phyloP scores from a whole-genome alignment of 495 filamentous ascomycete species.

The Neurospora intermedia region DNA sequence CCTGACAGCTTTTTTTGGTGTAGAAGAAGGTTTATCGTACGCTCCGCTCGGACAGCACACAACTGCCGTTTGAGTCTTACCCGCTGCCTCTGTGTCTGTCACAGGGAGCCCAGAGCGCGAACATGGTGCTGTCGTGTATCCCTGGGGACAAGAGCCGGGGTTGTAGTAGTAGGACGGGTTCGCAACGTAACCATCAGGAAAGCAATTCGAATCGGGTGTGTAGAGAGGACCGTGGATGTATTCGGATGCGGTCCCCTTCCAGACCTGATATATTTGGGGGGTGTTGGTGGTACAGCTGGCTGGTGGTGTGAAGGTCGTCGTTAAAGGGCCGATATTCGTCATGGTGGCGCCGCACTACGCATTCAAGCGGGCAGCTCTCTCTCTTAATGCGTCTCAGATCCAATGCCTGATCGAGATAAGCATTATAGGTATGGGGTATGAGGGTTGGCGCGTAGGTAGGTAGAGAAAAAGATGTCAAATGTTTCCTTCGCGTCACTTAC shows the following conservation, averaged over 20 bases:
- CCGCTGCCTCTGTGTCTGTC: neutral
- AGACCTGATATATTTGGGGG: constrained; percentile 17
- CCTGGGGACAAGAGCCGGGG: constrained; percentile 19
- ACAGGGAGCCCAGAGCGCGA: constrained; percentile 5
- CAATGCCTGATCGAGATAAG: neutral
- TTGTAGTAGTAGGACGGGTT: constrained; percentile 23
- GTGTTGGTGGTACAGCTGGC: constrained; percentile 16
- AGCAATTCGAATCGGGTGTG: constrained; percentile 13
- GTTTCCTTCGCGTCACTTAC: neutral
- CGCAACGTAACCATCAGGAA: constrained; percentile 18
- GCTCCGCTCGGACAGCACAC: constrained; percentile 18
- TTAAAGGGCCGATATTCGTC: constrained; percentile 22
- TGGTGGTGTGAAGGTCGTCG: constrained; percentile 19
- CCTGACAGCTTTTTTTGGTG: neutral
- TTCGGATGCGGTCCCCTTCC: constrained; percentile 4
- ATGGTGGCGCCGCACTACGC: constrained; percentile 15
- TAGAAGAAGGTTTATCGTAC: constrained; percentile 7
- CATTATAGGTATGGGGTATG: neutral
- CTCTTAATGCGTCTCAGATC: neutral
- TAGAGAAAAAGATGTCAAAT: neutral
- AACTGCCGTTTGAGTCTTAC: constrained; percentile 15
- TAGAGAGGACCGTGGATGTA: constrained; percentile 22
- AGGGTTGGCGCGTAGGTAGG: neutral
- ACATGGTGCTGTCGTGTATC: constrained; percentile 22
- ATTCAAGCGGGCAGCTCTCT: constrained; percentile 1